Conservation (phyloP, 306 rosid species). For the Rosa rugosa region DNA sequence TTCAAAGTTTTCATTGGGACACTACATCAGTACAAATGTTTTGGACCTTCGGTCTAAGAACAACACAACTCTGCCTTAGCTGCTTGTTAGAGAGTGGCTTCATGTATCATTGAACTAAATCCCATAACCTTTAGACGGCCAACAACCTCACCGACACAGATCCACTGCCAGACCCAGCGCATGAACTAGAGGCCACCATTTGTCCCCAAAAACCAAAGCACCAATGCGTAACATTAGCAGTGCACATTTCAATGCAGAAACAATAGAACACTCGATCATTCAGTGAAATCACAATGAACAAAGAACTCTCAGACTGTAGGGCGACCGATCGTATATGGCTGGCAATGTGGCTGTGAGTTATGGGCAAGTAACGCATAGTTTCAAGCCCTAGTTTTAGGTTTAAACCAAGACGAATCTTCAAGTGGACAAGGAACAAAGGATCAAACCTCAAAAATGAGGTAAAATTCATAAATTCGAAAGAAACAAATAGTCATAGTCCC, state of each 20-base stretch:
- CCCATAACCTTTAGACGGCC: too few relatives aligned
- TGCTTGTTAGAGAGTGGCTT: not conserved
- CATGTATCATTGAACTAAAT: not conserved
- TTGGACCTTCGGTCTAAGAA: not conserved
- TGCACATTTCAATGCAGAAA: too few relatives aligned
- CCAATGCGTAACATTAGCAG: not conserved
- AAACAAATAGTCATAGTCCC: not conserved
- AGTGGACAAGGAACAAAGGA: too few relatives aligned
- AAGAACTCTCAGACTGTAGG: not conserved
- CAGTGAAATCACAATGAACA: not conserved
- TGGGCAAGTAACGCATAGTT: not conserved
- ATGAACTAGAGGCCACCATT: not conserved
- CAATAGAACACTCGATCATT: too few relatives aligned
- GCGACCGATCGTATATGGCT: not conserved
- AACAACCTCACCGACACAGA: not conserved
- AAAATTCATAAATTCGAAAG: too few relatives aligned
- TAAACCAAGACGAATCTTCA: not conserved
- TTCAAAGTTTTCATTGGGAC: not conserved
- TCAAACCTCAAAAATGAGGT: not conserved
- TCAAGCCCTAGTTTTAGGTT: not conserved
- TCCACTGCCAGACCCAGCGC: not conserved
- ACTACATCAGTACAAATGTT: not conserved
- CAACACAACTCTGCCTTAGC: not conserved
- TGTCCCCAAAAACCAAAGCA: not conserved
- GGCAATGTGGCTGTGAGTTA: not conserved